Base-by-base conservation (phyloP, 192 early-diverging fungal genomes). In the Backusella morwellensis region DNA sequence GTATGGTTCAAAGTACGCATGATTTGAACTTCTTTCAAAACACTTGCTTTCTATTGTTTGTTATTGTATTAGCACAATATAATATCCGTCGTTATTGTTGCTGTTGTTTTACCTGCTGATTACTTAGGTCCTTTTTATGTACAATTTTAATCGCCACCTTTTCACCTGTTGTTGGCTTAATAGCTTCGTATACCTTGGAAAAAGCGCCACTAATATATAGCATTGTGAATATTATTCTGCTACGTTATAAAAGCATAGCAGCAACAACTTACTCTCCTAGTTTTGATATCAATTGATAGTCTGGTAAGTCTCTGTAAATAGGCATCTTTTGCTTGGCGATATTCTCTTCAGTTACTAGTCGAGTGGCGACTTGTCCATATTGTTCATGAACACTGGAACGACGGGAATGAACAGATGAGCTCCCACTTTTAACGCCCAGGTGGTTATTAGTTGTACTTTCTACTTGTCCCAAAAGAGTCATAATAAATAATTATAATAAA, bases 91-190 rank as follows among this genome's bases (percentile, higher is more conserved):
- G 38, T 50, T 32, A 47, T 71, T 26, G 26, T 12, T 23, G 4
- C 19, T 21, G 1, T 23, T 21, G 21, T 29, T 44, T 23, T 80
- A 92, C 90, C 90, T 95, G 93, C 66, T 89, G 83, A 34, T 90
- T 72, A 72, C 89, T 93, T 74, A 97, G 83, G 21, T 94, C 91
- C 5, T 80, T 76, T 86, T 93, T 97, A 82, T 91, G 87, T 14
- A 95, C 93, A 21, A 94, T 88, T 86, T 97, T 97, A 76, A 97
- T 88, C 9, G 94, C 95, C n/a, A 96, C 94, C 67, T 90, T 84
- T 32, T 88, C 74, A 21, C 92, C 79, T 8, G 89, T 88, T 69
- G 82, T 77, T 17, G 79, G 77, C 68, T 91, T 88, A 23, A 87
- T 67, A 2, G 93, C 95, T 75, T 90, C 88, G 85, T 93, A 95